Base-by-base conservation (phyloP, 768 basidiomycete genomes). In the Rhodosporidiobolus odoratus region DNA sequence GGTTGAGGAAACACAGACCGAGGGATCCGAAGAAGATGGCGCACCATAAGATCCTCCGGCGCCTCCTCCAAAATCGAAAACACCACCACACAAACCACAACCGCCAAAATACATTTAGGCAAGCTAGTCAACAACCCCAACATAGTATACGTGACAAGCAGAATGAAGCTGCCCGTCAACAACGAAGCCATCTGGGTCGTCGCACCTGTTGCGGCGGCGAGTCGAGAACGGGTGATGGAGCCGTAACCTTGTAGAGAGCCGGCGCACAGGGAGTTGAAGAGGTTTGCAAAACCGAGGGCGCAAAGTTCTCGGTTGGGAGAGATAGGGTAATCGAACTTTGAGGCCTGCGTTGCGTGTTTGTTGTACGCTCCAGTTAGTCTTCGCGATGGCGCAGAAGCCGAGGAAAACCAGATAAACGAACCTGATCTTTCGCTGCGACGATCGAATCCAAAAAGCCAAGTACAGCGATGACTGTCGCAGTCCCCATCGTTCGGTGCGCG, bases 371-470 rank as follows among this genome's bases (percentile, higher is more conserved):
- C n/a, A n/a, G n/a, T n/a, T n/a, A n/a, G n/a, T n/a, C n/a, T n/a
- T n/a, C n/a, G n/a, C n/a, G n/a, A n/a, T n/a, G n/a, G n/a, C n/a
- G n/a, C n/a, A n/a, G n/a, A 50, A 23, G 27, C 48, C 9, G 25
- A 43, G 21, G 30, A n/a, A 8, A 56, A 45, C 23, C n/a, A 40
- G 23, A 35, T 2, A 34, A 6, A 47, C 58, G 21, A 27, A 52
- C 62, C 50, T 53, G 45, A 78, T 97, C 93, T 77, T 98, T 96
- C 4, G 95, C 95, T 0, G 93, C 90, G 4, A 93, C 92, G 71
- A 96, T 92, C 69, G 89, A 91, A 78, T 99, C 95, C 59, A 99
- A 82, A 79, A 94, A 96, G 1, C 96, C 96, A 30, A 92, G 84
- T 50, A 95, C 84, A 0, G 89, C 85, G 59, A 91, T 88, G 62